These are phyloP conservation scores for Hevea brasiliensis DNA, from an alignment of 345 rosid species.

Conservation along the genomic window DNA sequence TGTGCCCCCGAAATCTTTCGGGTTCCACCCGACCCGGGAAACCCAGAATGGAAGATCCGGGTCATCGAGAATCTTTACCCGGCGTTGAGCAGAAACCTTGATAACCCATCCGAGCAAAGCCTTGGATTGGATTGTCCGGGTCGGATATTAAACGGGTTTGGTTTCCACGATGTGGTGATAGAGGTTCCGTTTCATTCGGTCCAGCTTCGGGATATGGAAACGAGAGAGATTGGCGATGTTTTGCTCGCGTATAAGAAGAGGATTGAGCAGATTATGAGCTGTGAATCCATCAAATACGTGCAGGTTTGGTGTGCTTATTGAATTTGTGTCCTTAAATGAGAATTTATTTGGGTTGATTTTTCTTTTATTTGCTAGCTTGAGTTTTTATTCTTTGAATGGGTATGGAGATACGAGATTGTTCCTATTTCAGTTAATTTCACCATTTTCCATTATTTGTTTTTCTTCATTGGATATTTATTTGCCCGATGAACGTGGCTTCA, in stretches of 20 bases:
- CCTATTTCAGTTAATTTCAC: background rate
- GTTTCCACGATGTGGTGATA: conserved; percentile 88
- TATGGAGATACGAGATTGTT: background rate
- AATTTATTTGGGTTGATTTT: background rate
- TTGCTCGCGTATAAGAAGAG: conserved; percentile 67
- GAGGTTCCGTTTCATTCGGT: conserved; percentile 77
- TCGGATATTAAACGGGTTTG: conserved; percentile 49
- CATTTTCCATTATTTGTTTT: background rate
- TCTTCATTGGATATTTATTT: too few species aligned
- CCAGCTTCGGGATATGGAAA: conserved; percentile 51
- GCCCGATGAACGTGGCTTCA: too few species aligned
- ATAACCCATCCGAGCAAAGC: conserved; percentile 15
- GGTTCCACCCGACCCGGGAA: too few species aligned
- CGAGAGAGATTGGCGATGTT: conserved; percentile 61
- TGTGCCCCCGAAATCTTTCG: conserved; percentile 74
- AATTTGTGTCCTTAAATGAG: background rate
- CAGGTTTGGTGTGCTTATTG: conserved; percentile 41
- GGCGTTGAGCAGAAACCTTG: conserved; percentile 61
- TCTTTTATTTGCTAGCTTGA: background rate
- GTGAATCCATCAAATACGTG: conserved; percentile 61
- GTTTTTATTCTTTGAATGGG: background rate
- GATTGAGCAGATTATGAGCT: conserved; percentile 55
- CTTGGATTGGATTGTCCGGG: conserved; percentile 16
- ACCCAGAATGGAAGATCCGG: conserved; percentile 58
- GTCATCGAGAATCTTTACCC: conserved; percentile 91